Evolutionary conservation across 352 stramenopile species (phyloP).

Genomic region (Globisporangium polare): DNA sequence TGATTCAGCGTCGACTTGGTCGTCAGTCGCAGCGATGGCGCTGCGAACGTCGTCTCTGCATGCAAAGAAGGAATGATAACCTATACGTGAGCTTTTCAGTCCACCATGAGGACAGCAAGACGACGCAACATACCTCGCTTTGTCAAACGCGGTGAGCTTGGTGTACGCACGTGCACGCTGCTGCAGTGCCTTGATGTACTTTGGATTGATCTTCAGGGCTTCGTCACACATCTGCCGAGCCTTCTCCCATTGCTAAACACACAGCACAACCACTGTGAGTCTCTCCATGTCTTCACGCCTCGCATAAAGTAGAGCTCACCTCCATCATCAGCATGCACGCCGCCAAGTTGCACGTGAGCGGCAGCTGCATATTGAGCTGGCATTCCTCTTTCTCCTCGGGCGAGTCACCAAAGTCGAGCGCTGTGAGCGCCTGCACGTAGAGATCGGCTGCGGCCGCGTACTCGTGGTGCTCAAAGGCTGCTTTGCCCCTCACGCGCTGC

Average conservation of each 20-base stretch:
- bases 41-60: slow-evolving; percentile 32
- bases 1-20: background rate
- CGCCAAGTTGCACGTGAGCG: slow-evolving; percentile 73
- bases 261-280: background rate
- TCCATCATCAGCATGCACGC: slow-evolving; percentile 74
- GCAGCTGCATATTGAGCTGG: slow-evolving; percentile 54
- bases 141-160: slow-evolving; percentile 45
- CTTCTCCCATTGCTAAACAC: slow-evolving; percentile 61
- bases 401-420: slow-evolving; percentile 52
- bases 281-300: background rate
- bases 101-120: no score
- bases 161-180: slow-evolving; percentile 58
- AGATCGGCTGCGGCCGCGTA: slow-evolving; percentile 54
- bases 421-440: slow-evolving; percentile 69
- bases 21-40: slow-evolving; percentile 24
- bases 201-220: slow-evolving; percentile 42
- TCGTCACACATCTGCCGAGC: slow-evolving; percentile 54
- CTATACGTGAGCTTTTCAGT: no score
- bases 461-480: slow-evolving; percentile 36
- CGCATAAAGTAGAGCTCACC: slow-evolving; percentile 29
- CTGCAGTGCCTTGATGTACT: slow-evolving; percentile 48
- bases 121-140: slow-evolving; percentile 39
- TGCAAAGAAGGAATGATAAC: no score
- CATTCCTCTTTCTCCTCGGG: slow-evolving; percentile 32
- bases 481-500: slow-evolving; percentile 45